Evolutionary conservation across 169 alveolate species (phyloP), one percentile per base, ranked within the genome.

Genomic region (Amoebophrya sp.): DNA sequence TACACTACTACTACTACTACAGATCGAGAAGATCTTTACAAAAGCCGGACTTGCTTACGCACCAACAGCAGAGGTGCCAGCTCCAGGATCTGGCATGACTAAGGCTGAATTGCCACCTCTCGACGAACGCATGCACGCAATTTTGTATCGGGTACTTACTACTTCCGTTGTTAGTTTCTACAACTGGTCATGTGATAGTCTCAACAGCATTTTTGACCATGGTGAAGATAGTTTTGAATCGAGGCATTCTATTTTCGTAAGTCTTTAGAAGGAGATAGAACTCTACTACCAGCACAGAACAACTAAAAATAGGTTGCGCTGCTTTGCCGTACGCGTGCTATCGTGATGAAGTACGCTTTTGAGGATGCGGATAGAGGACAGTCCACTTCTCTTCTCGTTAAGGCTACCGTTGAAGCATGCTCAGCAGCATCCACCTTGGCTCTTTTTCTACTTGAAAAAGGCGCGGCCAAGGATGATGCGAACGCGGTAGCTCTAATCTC

Each of bases 51-150:
- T 65, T 29, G 2, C 2, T 10, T 0, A 65, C 3, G 83, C 18
- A 29, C 83, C 83, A 26, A 65, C 83, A 36, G 26, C 83, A 1
- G 0, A 29, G 83, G 83, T 65, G 33, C 12, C 83, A 18, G 83
- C 83, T 26, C 38, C 83, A 36, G 83, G 83, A 10, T 65, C 83
- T 6, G 83, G 83, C 33, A 65, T 65, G 83, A 65, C 83, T 6
- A 65, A 65, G 83, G 39, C 18, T 36, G 83, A 65, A 36, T 36
- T 65, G 33, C 83, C 83, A 26, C 83, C 83, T 26, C 83, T 65
- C 2, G 83, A 65, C 83, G 83, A 65, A 1, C 83, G 83, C 2
- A 65, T 65, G 83, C 83, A 65, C 83, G 83, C 83, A 26, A 65
- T 65, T 26, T 26, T 65, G 36, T 65, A 65, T 36, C 18, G 83